Base-by-base conservation (phyloP, 2,329 filamentous ascomycete species). In the Byssothecium circinans region DNA sequence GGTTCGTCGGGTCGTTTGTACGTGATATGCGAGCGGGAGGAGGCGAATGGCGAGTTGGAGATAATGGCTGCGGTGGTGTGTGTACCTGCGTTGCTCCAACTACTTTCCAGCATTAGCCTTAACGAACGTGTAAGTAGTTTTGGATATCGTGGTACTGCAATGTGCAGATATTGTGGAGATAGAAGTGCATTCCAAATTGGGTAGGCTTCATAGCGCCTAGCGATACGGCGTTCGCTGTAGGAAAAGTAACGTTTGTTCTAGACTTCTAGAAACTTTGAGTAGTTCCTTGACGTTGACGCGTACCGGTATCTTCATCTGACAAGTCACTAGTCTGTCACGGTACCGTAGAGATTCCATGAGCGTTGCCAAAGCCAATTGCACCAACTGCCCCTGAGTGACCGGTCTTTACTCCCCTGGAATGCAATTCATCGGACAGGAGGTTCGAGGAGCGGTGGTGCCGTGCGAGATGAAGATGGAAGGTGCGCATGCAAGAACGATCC, bases 1-100 rank as follows among this genome's bases (percentile, higher is more conserved):
- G 43, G 34, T 45, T 45, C 34, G 43, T 29, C 19, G 23, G 35
- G 43, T 25, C 23, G 33, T n/a, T 7, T 29, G 17, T 27, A 8
- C 15, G 15, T 20, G 14, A 10, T 15, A 15, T 33, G 25, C 15
- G 18, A 33, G 27, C 34, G 43, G 34, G 18, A 39, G 36, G 43
- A 12, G 10, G 20, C 33, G 42, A 23, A 33, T 29, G 23, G 22
- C 11, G 20, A 22, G 11, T 22, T 12, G 34, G 32, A 7, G n/a
- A 40, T 11, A 11, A 27, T n/a, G n/a, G n/a, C n/a, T n/a, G n/a
- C n/a, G n/a, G n/a, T n/a, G n/a, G n/a, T n/a, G n/a, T n/a, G n/a
- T n/a, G n/a, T n/a, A n/a, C n/a, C n/a, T n/a, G n/a, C n/a, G n/a
- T n/a, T n/a, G n/a, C n/a, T n/a, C n/a, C n/a, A n/a, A n/a, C n/a